Evolutionary conservation across 148 eudicot species (phyloP), one percentile per base, ranked within the genome.

Genomic region (Arbutus unedo): DNA sequence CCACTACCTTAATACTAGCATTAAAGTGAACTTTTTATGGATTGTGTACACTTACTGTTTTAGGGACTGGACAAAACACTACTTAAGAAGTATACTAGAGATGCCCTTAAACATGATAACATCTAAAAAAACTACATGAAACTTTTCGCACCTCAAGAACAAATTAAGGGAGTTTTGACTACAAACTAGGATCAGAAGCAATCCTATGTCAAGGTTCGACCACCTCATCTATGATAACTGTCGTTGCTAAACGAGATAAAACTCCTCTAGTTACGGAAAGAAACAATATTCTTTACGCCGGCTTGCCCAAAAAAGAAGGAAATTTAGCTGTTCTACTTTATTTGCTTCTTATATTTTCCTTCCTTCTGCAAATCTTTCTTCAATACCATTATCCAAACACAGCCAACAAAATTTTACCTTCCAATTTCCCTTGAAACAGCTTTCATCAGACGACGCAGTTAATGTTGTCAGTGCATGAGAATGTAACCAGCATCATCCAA

Each of bases 401-500:
- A 31, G 38, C 38, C 38, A 31, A 31, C 38, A 10, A 66, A 66
- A 25, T 13, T 67, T 67, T 67, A 41, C 72, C 80, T 77, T 45
- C 47, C 21, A 3, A 77, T 7, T 38, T 55, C 80, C 48, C 19
- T 54, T 54, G n/a, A 49, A 77, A 38, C 62, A 31, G 19, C 53
- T 64, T 41, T 15, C 66, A 60, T n/a, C 19, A 14, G 51, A 6
- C 16, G 55, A 51, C 13, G 2, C 8, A n/a, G 14, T n/a, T 1
- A 2, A 70, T n/a, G 6, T 15, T 76, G 68, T 89, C 86, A 92
- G 15, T 82, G 84, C 25, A 95, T 90, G 64, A 92, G 89, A 76
- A 95, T 83, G 88, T 91, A 95, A 79, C 91, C 88, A 25, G 93
- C 91, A 85, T 85, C 94, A 64, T 59, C 67, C 3, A 85, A 72